Percentiles rank a stretch among this genome's conserved stretches.
These are phyloP conservation scores for Amauroascus niger DNA, from an alignment of 2,329 filamentous ascomycete genomes.

Conservation along the genomic window DNA sequence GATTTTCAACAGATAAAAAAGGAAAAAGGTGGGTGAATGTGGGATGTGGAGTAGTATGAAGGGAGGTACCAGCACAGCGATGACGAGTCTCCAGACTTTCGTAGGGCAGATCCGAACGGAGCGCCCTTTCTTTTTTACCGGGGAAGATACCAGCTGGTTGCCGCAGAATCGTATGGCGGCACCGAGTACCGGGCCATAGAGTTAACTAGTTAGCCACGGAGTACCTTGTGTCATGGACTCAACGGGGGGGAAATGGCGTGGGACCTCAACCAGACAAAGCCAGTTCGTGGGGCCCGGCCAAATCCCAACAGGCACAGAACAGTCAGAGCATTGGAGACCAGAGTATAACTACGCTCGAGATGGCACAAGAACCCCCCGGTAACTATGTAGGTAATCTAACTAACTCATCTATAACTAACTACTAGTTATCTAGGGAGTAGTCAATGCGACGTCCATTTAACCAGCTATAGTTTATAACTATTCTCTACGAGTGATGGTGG, in stretches of 20 bases:
- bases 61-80: conserved; percentile 3
- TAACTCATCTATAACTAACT: too few species aligned
- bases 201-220: not conserved
- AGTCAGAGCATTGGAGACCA: too few species aligned
- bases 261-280: not conserved
- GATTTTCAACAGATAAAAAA: too few species aligned
- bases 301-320: not conserved
- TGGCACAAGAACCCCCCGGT: too few species aligned
- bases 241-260: too few species aligned
- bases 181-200: not conserved
- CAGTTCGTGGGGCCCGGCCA: not conserved
- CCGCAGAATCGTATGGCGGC: not conserved
- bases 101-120: not conserved
- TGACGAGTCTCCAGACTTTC: conserved; percentile 5
- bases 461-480: too few species aligned
- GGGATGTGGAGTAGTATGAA: conserved; percentile 1
- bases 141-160: not conserved
- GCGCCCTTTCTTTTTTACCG: not conserved
- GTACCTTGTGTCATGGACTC: not conserved
- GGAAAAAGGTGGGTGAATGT: not conserved
- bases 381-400: too few species aligned
- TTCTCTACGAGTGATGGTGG: too few species aligned
- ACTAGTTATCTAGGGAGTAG: too few species aligned
- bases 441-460: too few species aligned
- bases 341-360: too few species aligned